Evolutionary conservation across 768 basidiomycete species (phyloP), one percentile per base, ranked within the genome.

Genomic region (Tylopilus rubrobrunneus): DNA sequence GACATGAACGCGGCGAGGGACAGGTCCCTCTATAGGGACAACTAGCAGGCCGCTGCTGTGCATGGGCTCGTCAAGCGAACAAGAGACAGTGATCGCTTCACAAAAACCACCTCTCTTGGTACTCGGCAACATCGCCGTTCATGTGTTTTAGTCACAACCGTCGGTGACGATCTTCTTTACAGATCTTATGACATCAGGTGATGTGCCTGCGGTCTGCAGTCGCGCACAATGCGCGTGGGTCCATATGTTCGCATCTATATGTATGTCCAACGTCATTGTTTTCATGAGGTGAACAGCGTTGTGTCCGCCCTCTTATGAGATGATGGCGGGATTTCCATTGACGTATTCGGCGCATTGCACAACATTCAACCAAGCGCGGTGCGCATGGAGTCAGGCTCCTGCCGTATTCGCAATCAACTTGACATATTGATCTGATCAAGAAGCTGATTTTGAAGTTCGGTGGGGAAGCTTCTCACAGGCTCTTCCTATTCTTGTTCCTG

Each of bases 1-100:
- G 78, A 81, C 50, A 61, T 65, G 47, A 78, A 77, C 58, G 56
- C 72, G 11, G 63, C 71, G 46, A 74, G 81, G 56, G 72, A 79
- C 34, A 62, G 57, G 23, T 67, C 63, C 14, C 68, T 56, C 19
- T 43, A 54, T 47, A 66, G 59, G 50, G 41, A 55, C 40, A 47
- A 40, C 52, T 70, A 70, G 60, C 37, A 17, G 29, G 37, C 31
- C 42, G 31, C 21, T 55, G 34, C 21, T 31, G 17, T 56, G 46
- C 49, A 39, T 29, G 23, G 49, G 45, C 56, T 61, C 44, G 49
- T 33, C 34, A 46, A 52, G 48, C 43, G 19, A 46, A 40, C 36
- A 57, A 39, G 19, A 45, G 25, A 44, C 27, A 39, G 51, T 54
- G 37, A 50, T 54, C 34, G 21, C 45, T 33, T 44, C 40, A 36